These are phyloP conservation scores for Elsinoe arachidis DNA, from an alignment of 2,329 filamentous ascomycete genomes.

Conservation along the genomic window DNA sequence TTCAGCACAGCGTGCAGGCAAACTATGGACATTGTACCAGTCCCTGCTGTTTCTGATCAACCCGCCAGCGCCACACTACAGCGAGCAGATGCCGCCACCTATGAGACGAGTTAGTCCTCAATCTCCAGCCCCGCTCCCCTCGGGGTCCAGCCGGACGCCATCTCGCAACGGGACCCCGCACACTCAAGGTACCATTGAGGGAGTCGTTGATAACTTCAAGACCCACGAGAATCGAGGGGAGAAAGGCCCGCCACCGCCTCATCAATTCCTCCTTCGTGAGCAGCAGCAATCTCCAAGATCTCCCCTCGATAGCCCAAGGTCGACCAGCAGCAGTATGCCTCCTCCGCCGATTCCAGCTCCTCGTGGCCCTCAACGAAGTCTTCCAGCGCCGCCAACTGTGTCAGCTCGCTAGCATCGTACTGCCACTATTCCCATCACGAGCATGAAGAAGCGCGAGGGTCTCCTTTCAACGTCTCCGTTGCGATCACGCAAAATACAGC, in stretches of 20 bases:
- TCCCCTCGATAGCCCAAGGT: neutral
- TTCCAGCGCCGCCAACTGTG: neutral
- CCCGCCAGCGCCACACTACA: constrained; percentile 14
- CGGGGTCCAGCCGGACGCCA: neutral
- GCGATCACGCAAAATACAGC: too few species aligned
- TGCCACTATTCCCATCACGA: neutral
- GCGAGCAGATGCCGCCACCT: constrained; percentile 13
- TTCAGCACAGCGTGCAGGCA: constrained; percentile 2
- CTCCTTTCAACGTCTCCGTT: too few species aligned
- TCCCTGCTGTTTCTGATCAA: constrained; percentile 6
- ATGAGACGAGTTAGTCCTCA: constrained; percentile 13
- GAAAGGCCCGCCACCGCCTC: neutral
- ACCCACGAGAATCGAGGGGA: neutral
- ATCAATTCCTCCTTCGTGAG: constrained; percentile 7
- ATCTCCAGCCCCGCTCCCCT: neutral
- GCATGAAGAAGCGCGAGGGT: too few species aligned
- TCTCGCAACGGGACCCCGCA: neutral
- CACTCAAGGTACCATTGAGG: neutral
- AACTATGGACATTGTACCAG: constrained; percentile 14
- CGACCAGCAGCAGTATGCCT: neutral
- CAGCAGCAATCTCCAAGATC: neutral
- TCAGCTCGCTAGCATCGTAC: constrained; percentile 1
- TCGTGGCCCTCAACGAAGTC: neutral
- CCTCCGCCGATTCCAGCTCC: neutral
- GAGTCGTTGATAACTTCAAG: constrained; percentile 10